Evolutionary conservation across 352 stramenopile species (phyloP), one percentile per base, ranked within the genome.

Genomic region (Stephanocyclus meneghinianus): DNA sequence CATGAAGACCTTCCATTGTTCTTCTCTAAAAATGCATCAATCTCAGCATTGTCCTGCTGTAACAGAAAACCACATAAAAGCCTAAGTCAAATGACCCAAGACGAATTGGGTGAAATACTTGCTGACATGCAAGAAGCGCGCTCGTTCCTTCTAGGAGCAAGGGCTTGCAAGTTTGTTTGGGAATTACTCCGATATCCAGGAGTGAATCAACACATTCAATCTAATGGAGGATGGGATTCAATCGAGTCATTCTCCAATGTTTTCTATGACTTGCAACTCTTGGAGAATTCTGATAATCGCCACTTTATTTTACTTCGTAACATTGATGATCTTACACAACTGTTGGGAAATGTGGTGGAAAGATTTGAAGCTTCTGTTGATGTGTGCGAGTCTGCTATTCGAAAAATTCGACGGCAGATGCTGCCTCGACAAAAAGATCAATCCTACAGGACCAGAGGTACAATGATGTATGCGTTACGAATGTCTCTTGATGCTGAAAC

Each of bases 131-230:
- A 68, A 55, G 77, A 79, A 29, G 77, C 77, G 21, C 64, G 77
- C 11, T 62, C 64, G 18, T 84, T 84, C 21, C 47, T 80, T 8
- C 71, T 76, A 13, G 63, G 77, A 30, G 60, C 66, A 64, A 71
- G 77, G 42, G 77, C 77, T 55, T 84, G 77, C 45, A 76, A 69
- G 42, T 83, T 83, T 63, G 69, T 78, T 18, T 62, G 40, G 9
- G 69, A 78, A 30, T 45, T 83, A 11, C 75, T 83, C 10, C 16
- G 56, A 18, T 74, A 57, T 35, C 42, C 64, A 5, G 68, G 56
- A 13, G 69, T 83, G 10, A 63, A 67, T n/a, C 40, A 75, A 42
- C 75, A 83, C 45, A 51, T 83, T 32, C 44, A 74, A 53, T 42
- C 68, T 42, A 16, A 47, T 21, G 75, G 71, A 35, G 75, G 75